Evolutionary conservation across 306 rosid genomes (phyloP), one percentile per base, ranked within the genome.

Genomic region (Ceratonia siliqua): DNA sequence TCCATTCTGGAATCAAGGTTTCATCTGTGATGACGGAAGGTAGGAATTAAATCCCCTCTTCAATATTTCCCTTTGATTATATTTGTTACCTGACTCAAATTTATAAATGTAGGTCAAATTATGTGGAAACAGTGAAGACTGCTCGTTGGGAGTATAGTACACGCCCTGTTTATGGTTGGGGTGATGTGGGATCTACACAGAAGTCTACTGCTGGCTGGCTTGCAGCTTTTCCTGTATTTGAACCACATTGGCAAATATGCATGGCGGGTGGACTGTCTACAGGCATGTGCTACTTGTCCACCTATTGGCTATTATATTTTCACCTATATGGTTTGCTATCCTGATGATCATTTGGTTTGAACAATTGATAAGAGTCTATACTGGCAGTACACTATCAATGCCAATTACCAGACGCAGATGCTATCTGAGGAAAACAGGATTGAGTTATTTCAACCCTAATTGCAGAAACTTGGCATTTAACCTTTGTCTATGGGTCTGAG

Each of bases 181-280:
- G 98, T 70, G 89, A 91, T 82, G 96, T 91, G 70, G 92, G 87
- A 6, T 85, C 92, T 59, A 69, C 75, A 50, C 98, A 94, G 81
- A 94, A 91, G 88, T 80, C 98, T 53, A 88, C 98, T 6, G 98
- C 98, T 54, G 98, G 98, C 76, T 94, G 97, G 98, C 93, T 89
- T 71, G 98, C 97, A 45, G 98, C 96, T 70, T 94, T 94, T 88
- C 98, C 97, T 27, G 94, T 94, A 79, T 94, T 91, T 80, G 98
- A 94, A 77, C 98, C 97, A 50, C 98, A 94, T 86, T 94, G 98
- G 98, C 97, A 94, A 85, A 77, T 91, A 82, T 94, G 98, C 88
- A 84, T 94, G 97, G 96, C 86, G 1, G 91, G 86, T 68, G 98
- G 98, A 81, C 70, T 91, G 71, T 94, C 98, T 46, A 89, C 97